Conservation (phyloP, 2,329 filamentous ascomycete genomes). For the Hypoxylon sp. region DNA sequence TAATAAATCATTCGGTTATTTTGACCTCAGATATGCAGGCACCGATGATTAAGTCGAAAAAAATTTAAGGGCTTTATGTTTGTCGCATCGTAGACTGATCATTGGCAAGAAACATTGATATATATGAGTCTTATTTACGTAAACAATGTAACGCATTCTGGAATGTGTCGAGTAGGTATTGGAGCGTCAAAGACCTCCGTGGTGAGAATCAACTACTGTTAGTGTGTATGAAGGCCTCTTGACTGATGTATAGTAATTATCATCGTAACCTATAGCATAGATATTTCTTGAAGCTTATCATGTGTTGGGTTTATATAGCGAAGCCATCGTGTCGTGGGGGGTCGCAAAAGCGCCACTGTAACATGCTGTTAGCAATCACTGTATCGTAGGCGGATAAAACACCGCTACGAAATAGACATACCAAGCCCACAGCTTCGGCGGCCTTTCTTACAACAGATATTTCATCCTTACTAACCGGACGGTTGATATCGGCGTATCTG, state of each 20-base stretch:
- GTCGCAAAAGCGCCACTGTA: conserved; percentile 40
- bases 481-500: conserved; percentile 82
- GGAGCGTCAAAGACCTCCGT: background rate
- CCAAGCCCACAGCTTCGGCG: conserved; percentile 76
- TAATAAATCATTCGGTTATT: background rate
- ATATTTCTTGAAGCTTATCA: background rate
- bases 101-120: conserved; percentile 17
- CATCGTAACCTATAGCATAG: background rate
- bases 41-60: background rate
- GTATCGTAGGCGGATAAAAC: background rate
- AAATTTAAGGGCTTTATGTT: conserved; percentile 1
- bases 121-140: background rate
- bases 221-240: too few relatives aligned
- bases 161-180: conserved; percentile 11
- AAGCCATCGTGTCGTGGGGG: conserved; percentile 38
- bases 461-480: conserved; percentile 73
- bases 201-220: background rate
- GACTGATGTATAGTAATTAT: too few relatives aligned
- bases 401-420: conserved; percentile 8
- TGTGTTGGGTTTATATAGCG: conserved; percentile 25
- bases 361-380: conserved; percentile 7
- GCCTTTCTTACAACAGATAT: conserved; percentile 73
- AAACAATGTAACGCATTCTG: conserved; percentile 24
- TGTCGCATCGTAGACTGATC: background rate
- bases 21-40: background rate